Percentiles rank a stretch among this genome's conserved stretches.
Conservation (phyloP, 192 early-diverging fungal species). For the Radiomyces spectabilis region DNA sequence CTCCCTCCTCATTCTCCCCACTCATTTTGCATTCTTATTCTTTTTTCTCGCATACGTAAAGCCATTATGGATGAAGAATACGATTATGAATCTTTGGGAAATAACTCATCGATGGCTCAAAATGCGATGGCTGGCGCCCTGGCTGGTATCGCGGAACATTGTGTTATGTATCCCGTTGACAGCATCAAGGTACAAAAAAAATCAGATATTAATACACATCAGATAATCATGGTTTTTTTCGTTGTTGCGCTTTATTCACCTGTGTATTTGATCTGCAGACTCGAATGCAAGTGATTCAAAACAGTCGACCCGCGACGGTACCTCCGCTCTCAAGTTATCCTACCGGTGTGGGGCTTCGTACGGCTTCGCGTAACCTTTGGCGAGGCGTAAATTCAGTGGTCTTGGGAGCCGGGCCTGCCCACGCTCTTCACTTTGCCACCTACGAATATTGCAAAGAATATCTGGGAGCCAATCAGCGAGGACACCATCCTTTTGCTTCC, state of each 20-base stretch:
- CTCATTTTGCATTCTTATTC: neutral
- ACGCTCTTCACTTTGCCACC: slow-evolving; percentile 91
- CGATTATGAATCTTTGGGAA: slow-evolving; percentile 92
- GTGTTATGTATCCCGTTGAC: slow-evolving; percentile 92
- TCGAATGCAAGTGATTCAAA: slow-evolving; percentile 83
- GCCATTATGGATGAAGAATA: slow-evolving; percentile 41
- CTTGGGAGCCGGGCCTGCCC: slow-evolving; percentile 89
- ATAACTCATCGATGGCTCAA: slow-evolving; percentile 67
- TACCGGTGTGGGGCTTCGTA: neutral
- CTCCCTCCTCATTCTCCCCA: neutral
- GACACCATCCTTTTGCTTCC: slow-evolving; percentile 54
- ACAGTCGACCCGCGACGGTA: slow-evolving; percentile 8
- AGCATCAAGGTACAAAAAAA: slow-evolving; percentile 71
- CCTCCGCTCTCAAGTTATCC: neutral
- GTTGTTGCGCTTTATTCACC: neutral
- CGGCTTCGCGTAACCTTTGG: slow-evolving; percentile 63
- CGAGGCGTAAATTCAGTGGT: slow-evolving; percentile 90
- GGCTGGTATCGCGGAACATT: slow-evolving; percentile 97
- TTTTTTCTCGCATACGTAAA: neutral
- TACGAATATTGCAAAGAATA: slow-evolving; percentile 88
- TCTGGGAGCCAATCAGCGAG: slow-evolving; percentile 49
- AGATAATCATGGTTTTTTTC: too few species aligned
- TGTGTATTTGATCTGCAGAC: slow-evolving; percentile 46
- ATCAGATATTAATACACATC: too few species aligned
- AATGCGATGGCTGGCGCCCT: slow-evolving; percentile 89